phyloP scores from a whole-genome alignment of 257 asterid species.

The Salvia rosmarinus region DNA sequence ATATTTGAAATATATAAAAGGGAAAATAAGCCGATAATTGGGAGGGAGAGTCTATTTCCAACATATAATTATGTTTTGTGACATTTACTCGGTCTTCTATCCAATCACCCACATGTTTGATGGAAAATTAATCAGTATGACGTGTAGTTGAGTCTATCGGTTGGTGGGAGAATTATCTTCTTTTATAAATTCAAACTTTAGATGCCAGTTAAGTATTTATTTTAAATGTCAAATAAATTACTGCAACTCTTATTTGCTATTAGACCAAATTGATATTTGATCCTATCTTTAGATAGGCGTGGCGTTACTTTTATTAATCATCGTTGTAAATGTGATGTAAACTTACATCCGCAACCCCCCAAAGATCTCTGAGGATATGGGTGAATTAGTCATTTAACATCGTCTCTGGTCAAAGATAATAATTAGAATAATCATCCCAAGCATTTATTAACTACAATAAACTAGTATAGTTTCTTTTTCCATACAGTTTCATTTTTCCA shows the following conservation, averaged over 20 bases:
- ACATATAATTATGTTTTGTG: not conserved
- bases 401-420: slow-evolving; percentile 26
- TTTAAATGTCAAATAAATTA: slow-evolving; percentile 12
- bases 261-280: not conserved
- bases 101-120: not conserved
- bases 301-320: slow-evolving; percentile 19
- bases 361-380: not conserved
- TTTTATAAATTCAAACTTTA: not conserved
- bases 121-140: slow-evolving; percentile 8
- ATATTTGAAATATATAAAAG: too few species aligned
- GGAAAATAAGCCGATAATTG: too few species aligned
- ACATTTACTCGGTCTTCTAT: not conserved
- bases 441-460: not conserved
- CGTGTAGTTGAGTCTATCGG: slow-evolving; percentile 16
- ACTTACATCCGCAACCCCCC: not conserved
- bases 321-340: not conserved
- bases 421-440: slow-evolving; percentile 23
- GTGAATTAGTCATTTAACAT: slow-evolving; percentile 13
- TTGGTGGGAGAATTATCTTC: slow-evolving; percentile 24
- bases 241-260: not conserved
- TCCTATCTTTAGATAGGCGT: not conserved
- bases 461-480: slow-evolving; percentile 1
- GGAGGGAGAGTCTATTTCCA: not conserved
- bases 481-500: not conserved
- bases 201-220: not conserved